Evolutionary conservation across 768 basidiomycete genomes (phyloP), one percentile per base, ranked within the genome.

Genomic region (Pulveroboletus sp.): DNA sequence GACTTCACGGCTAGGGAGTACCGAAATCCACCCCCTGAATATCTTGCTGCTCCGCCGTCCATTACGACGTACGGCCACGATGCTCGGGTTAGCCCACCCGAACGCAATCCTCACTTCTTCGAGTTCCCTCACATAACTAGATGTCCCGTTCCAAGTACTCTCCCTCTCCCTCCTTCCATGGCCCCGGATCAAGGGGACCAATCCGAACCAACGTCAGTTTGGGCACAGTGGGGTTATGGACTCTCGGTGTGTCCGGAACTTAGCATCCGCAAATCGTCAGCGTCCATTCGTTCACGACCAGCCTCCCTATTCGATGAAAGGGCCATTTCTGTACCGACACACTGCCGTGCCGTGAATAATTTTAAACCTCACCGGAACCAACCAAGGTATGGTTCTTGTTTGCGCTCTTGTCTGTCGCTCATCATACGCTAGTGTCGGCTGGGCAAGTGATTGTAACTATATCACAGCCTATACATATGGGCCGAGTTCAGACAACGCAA

Each of bases 111-210:
- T 37, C 56, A 63, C 32, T 69, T 60, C 13, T 65, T 59, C 16
- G 65, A 67, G 24, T 45, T 58, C 32, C 33, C 66, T 24, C 65
- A 67, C 27, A 45, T 47, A 19, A 67, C 67, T 5, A 62, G 51
- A 48, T 61, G 52, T 40, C 59, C 67, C 29, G 56, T 62, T 29
- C 63, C 67, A 7, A 52, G 51, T 16, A 52, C 50, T 32, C 57
- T 61, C 33, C 53, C 61, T 3, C 17, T 54, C 20, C 43, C 51
- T 17, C 43, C 55, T 29, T 38, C 44, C 19, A 31, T 38, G 7
- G 12, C 43, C 40, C 31, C 44, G 31, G 19, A 33, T 40, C 42
- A 35, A 52, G 37, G 12, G 6, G 40, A 57, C 12, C 50, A 49
- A 41, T 38, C 38, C 29, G 27, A 47, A 21, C 11, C 53, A 32